These are phyloP conservation scores for Colletotrichum brevisporum DNA, from an alignment of 2,329 filamentous ascomycete genomes.

Conservation along the genomic window DNA sequence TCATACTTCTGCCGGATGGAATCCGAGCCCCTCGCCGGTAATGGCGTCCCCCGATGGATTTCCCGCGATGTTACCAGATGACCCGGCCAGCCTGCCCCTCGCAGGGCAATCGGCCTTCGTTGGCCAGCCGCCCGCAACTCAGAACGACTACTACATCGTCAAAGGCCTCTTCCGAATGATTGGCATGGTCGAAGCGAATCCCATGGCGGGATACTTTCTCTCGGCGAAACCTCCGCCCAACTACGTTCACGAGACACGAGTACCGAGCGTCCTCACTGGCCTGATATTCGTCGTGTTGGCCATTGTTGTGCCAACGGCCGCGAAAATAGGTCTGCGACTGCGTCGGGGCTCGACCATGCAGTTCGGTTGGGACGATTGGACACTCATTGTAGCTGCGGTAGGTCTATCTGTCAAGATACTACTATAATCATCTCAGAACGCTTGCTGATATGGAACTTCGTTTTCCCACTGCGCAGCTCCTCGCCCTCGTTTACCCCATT, in stretches of 20 bases:
- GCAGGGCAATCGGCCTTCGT: slow-evolving; percentile 26
- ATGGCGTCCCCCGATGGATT: slow-evolving; percentile 25
- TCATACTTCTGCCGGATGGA: not conserved
- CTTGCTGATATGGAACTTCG: slow-evolving; percentile 11
- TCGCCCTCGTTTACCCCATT: slow-evolving; percentile 45
- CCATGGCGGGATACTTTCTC: slow-evolving; percentile 41
- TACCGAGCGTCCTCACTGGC: slow-evolving; percentile 46
- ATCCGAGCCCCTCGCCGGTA: not conserved
- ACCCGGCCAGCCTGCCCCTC: slow-evolving; percentile 25
- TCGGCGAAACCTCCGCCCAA: slow-evolving; percentile 39
- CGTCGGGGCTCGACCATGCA: slow-evolving; percentile 47
- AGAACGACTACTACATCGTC: slow-evolving; percentile 32
- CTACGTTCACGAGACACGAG: slow-evolving; percentile 46
- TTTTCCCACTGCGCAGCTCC: slow-evolving; percentile 36
- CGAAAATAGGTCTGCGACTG: slow-evolving; percentile 43
- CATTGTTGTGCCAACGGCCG: slow-evolving; percentile 47
- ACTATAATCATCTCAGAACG: not conserved
- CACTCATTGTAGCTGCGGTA: slow-evolving; percentile 50
- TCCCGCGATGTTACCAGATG: slow-evolving; percentile 13
- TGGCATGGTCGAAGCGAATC: slow-evolving; percentile 41
- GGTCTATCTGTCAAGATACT: slow-evolving; percentile 20
- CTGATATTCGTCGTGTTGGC: slow-evolving; percentile 47
- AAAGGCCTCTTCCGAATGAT: slow-evolving; percentile 28
- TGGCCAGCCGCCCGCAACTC: slow-evolving; percentile 32
- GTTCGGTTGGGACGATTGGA: slow-evolving; percentile 52